Evolutionary conservation across 192 early-diverging fungal genomes (phyloP).

Genomic region (Coemansia sp.): DNA sequence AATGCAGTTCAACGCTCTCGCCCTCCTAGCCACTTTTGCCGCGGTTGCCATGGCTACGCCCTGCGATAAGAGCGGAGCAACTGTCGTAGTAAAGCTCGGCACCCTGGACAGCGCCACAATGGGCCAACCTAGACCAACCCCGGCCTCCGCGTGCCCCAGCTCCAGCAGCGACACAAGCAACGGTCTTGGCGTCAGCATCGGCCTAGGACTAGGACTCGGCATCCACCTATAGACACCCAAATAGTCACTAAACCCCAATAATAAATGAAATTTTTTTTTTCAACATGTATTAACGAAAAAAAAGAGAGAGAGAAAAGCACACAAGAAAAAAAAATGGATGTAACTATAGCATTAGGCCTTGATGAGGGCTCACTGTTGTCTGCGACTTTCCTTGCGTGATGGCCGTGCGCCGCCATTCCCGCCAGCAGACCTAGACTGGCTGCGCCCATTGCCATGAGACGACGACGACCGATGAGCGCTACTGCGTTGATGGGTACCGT

Average conservation of each 20-base stretch:
- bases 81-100: background rate
- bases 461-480: slow-evolving; percentile 11
- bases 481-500: slow-evolving; percentile 8
- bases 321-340: too few species aligned
- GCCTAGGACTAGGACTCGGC: slow-evolving; percentile 21
- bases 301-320: too few species aligned
- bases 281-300: slow-evolving; percentile 5
- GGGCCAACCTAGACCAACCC: background rate
- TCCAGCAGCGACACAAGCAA: background rate
- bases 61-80: background rate
- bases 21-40: background rate
- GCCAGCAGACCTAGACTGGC: slow-evolving; percentile 17
- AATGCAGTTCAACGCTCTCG: background rate
- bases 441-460: slow-evolving; percentile 25
- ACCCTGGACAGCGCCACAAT: background rate
- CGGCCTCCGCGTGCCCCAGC: background rate
- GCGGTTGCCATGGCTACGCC: background rate
- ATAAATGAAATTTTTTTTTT: too few species aligned
- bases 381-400: slow-evolving; percentile 42
- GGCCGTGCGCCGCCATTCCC: slow-evolving; percentile 24
- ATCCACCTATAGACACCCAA: slow-evolving; percentile 19
- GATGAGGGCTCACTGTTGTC: slow-evolving; percentile 34
- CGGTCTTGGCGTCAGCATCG: slow-evolving; percentile 13
- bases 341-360: background rate
- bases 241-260: too few species aligned